Evolutionary conservation across 305 asterid species (phyloP), one percentile per base, ranked within the genome.

Genomic region (Withania somnifera): DNA sequence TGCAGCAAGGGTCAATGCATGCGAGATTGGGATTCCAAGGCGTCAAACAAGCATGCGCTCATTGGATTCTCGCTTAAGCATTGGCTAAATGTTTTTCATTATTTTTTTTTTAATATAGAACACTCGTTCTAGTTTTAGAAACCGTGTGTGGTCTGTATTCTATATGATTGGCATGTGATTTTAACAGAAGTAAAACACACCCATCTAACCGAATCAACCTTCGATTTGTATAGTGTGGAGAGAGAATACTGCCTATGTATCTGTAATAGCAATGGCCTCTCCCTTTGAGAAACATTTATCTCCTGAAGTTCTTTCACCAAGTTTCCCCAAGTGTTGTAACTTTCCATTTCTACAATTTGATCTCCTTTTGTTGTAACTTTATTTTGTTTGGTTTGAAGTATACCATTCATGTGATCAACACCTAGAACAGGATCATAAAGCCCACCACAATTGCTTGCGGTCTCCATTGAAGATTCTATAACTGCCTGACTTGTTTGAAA

Each of bases 21-120:
- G 99, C 79, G 99, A 97, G 88, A 95, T 97, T 75, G 99, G 99
- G 51, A 83, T 95, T 54, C 98, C 98, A 2, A 84, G 98, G 87
- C 96, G 98, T 28, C 98, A 97, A 90, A 92, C 98, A 66, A 90
- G 85, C 90, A 77, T 88, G 82, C 87, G 93, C 86, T 77, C 91
- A 53, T 56, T 88, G 53, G 99, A 97, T 82, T 88, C 96, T 56
- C 97, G 98, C 42, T 84, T 97, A 81, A 95, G 99, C 90, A 87
- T 94, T n/a, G 98, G 98, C 57, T 95, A 86, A 92, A 69, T n/a
- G n/a, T 61, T 78, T 51, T 47, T 64, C 3, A 34, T 2, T n/a
- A n/a, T n/a, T n/a, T n/a, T n/a, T n/a, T 11, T n/a, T 22, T 13
- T 69, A 57, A 53, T 38, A 47, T 84, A 64, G 78, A 52, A 64